phyloP scores from a whole-genome alignment of 257 asterid species.

The Solanum appendiculatum region DNA sequence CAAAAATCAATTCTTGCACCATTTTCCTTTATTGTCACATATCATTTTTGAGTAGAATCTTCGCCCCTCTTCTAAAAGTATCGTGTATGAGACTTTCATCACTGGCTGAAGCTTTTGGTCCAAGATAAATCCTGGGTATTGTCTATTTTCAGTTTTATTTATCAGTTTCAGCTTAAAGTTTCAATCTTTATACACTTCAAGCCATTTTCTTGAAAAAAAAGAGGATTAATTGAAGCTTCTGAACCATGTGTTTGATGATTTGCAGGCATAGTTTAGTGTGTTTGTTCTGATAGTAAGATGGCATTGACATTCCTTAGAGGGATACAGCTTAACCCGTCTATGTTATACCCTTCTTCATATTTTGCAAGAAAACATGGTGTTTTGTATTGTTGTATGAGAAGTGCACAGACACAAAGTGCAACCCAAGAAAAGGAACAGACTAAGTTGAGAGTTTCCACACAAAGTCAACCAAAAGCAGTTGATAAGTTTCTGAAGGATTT shows the following conservation, averaged over 20 bases:
- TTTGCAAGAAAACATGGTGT: slow-evolving; percentile 38
- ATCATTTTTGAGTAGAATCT: neutral
- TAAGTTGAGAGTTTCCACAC: slow-evolving; percentile 29
- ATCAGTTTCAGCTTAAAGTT: neutral
- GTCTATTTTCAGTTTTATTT: neutral
- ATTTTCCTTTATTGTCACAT: neutral
- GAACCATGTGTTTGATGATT: neutral
- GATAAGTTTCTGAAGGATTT: slow-evolving; percentile 53
- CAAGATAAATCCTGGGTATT: neutral
- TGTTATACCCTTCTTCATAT: slow-evolving; percentile 46
- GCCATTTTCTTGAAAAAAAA: neutral
- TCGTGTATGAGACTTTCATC: neutral
- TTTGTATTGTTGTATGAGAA: slow-evolving; percentile 30
- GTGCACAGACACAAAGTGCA: slow-evolving; percentile 36
- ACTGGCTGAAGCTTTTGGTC: neutral
- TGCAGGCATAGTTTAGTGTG: slow-evolving; percentile 4
- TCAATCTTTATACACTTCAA: neutral
- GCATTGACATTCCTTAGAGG: slow-evolving; percentile 74
- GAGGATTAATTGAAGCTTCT: neutral
- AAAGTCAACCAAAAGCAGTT: slow-evolving; percentile 21
- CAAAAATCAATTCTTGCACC: neutral
- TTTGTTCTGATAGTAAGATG: slow-evolving; percentile 26
- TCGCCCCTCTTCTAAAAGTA: neutral
- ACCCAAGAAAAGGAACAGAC: slow-evolving; percentile 51
- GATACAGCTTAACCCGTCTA: slow-evolving; percentile 39